Conservation (phyloP, 2,329 filamentous ascomycete genomes). For the Lachnellula cervina region DNA sequence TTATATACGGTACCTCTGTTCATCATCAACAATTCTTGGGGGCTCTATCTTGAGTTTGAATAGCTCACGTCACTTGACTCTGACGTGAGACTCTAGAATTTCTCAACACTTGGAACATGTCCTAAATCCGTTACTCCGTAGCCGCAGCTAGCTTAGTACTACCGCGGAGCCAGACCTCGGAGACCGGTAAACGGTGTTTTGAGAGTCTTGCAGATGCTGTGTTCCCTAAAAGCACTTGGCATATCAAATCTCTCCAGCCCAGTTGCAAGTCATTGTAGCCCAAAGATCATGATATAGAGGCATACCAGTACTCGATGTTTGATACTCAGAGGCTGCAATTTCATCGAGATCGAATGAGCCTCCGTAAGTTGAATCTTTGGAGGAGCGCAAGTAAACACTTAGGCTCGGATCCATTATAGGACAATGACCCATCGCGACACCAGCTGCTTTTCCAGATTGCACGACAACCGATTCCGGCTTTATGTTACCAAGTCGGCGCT, state of each 20-base stretch:
- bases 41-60: background rate
- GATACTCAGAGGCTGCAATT: background rate
- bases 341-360: slow-evolving; percentile 3
- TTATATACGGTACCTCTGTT: background rate
- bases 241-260: slow-evolving; percentile 17
- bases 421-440: slow-evolving; percentile 17
- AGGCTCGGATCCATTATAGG: slow-evolving; percentile 21
- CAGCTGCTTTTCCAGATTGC: slow-evolving; percentile 5
- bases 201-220: background rate
- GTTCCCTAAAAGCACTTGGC: background rate
- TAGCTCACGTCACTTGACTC: background rate
- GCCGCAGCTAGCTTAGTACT: background rate
- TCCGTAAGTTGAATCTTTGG: slow-evolving; percentile 7
- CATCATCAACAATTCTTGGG: background rate
- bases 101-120: background rate
- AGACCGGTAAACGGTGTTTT: background rate
- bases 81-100: background rate
- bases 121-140: background rate
- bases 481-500: slow-evolving; percentile 18
- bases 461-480: slow-evolving; percentile 10
- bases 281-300: slow-evolving; percentile 25
- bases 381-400: slow-evolving; percentile 9
- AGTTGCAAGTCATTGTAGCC: slow-evolving; percentile 28
- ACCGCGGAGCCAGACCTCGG: background rate
- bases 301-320: background rate